These are phyloP conservation scores for Boletus reticuloceps DNA, from an alignment of 768 basidiomycete species.

Conservation along the genomic window DNA sequence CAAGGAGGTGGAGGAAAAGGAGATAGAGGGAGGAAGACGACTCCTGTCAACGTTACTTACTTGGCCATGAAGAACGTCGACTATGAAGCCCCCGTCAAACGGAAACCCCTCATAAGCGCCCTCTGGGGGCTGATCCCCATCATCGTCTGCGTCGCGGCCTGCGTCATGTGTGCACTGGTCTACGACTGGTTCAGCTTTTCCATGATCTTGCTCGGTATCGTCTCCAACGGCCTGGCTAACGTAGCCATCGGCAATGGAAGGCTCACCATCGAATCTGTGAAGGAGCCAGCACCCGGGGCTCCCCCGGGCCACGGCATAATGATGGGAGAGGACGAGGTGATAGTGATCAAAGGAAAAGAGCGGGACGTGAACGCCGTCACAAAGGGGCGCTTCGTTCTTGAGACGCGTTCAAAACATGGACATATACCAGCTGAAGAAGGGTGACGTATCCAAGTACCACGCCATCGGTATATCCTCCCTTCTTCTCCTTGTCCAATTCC, in stretches of 20 bases:
- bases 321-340: constrained; percentile 12
- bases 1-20: background rate
- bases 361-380: constrained; percentile 28
- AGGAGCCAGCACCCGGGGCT: constrained; percentile 10
- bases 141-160: constrained; percentile 17
- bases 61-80: constrained; percentile 12
- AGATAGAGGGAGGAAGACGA: constrained; percentile 11
- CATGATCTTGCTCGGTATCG: constrained; percentile 32
- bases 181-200: constrained; percentile 30
- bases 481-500: constrained; percentile 28
- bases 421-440: background rate
- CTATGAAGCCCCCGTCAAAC: background rate
- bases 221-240: constrained; percentile 29
- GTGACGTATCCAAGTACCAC: background rate
- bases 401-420: background rate
- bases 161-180: constrained; percentile 19
- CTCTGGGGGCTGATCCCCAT: constrained; percentile 26
- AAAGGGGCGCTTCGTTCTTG: constrained; percentile 26
- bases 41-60: constrained; percentile 11
- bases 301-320: constrained; percentile 32
- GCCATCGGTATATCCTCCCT: constrained; percentile 25
- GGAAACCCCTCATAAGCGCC: background rate
- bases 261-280: constrained; percentile 12
- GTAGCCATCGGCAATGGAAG: constrained; percentile 23
- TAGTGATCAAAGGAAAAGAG: constrained; percentile 28